Conservation (phyloP, 2,329 filamentous ascomycete genomes). For the Grosmannia clavigera region DNA sequence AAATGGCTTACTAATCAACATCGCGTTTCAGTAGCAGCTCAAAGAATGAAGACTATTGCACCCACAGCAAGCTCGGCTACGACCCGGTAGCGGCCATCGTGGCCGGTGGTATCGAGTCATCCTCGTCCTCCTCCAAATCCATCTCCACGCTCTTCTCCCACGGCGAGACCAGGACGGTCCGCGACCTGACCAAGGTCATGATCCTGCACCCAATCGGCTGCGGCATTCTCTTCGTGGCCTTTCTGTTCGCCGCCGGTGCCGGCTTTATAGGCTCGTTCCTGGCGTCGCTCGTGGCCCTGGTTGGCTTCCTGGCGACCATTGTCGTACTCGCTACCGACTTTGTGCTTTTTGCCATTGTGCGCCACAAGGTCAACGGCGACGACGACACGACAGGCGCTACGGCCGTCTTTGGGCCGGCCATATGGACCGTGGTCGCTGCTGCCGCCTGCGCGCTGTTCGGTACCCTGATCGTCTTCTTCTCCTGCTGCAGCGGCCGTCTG, state of each 20-base stretch:
- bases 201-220: constrained; percentile 50
- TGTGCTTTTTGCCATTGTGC: constrained; percentile 41
- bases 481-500: constrained; percentile 43
- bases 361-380: constrained; percentile 39
- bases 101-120: not conserved
- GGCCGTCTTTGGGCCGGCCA: constrained; percentile 39
- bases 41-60: constrained; percentile 31
- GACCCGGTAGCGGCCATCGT: constrained; percentile 34
- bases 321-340: constrained; percentile 44
- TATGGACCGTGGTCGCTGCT: constrained; percentile 47
- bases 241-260: constrained; percentile 39
- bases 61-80: constrained; percentile 39
- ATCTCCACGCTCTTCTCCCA: constrained; percentile 29
- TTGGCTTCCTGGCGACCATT: constrained; percentile 36
- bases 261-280: constrained; percentile 39
- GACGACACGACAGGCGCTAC: constrained; percentile 25
- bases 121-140: constrained; percentile 15
- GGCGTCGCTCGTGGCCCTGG: constrained; percentile 33
- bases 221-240: constrained; percentile 45
- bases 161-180: constrained; percentile 20
- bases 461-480: constrained; percentile 45
- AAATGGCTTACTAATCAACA: too few species aligned
- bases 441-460: constrained; percentile 43
- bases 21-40: not conserved
- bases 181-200: constrained; percentile 44